Evolutionary conservation across 2,329 filamentous ascomycete species (phyloP), one percentile per base, ranked within the genome.

Genomic region (Arthrobotrys entomopaga): DNA sequence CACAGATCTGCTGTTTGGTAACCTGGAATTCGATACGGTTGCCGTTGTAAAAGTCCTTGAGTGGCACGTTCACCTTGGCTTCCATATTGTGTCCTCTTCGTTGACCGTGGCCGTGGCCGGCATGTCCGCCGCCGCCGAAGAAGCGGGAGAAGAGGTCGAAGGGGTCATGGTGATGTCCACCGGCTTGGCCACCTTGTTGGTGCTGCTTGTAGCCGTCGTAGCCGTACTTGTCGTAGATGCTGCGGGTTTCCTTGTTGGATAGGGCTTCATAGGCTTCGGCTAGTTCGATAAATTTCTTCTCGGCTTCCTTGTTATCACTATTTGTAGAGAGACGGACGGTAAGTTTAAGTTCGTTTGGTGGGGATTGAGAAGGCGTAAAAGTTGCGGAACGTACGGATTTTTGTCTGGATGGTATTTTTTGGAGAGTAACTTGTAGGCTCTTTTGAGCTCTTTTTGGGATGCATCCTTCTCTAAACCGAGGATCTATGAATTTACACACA

Each of bases 351-450:
- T 42, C n/a, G 13, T 11, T 16, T 13, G 16, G 7, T 11, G 43
- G 38, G 53, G 63, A 8, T 63, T 46, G 22, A 19, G 13, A 48
- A 50, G 48, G 22, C 13, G 29, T 24, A 48, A 24, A 19, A 22
- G 19, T n/a, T 16, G 16, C n/a, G 34, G 7, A 56, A 46, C 90
- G 79, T 87, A 95, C 90, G 94, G 93, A 79, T 98, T 98, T 87
- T 99, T 99, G 83, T 99, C 95, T 2, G 95, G 95, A 80, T 99
- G 95, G 82, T 87, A 97, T 81, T 96, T 96, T 83, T 98, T 98
- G 84, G 91, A 96, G 10, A 99, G 85, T 73, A 88, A 89, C 73
- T 93, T 88, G 82, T 99, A 99, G 20, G 95, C 93, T 52, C 91
- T 91, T 83, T 99, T 99, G 81, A 99, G 90, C 79, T 98, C 90